Evolutionary conservation across 2,329 filamentous ascomycete species (phyloP).

Genomic region (Graphilbum sp.): DNA sequence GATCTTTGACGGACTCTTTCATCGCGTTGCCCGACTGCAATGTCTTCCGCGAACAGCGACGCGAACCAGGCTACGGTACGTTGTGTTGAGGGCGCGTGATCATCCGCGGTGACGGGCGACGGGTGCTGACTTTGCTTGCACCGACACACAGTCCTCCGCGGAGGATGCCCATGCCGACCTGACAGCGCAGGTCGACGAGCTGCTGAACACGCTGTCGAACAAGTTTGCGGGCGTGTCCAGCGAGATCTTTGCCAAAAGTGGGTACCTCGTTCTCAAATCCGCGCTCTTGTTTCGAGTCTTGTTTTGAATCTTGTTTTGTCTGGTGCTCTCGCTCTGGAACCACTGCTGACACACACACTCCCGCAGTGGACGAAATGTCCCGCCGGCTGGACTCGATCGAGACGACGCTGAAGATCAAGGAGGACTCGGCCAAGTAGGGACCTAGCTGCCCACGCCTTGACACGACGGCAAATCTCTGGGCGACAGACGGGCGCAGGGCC

Average conservation of each 20-base stretch:
- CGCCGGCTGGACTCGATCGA: slow-evolving; percentile 72
- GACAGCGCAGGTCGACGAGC: slow-evolving; percentile 66
- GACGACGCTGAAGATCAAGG: slow-evolving; percentile 45
- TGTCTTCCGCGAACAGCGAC: background rate
- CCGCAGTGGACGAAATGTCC: slow-evolving; percentile 97
- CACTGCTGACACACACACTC: too few relatives aligned
- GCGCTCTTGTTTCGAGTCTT: too few relatives aligned
- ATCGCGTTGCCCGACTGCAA: too few relatives aligned
- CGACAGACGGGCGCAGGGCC: too few relatives aligned
- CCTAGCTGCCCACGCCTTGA: background rate
- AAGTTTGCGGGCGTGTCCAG: slow-evolving; percentile 76
- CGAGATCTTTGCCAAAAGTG: slow-evolving; percentile 81
- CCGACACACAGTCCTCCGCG: background rate
- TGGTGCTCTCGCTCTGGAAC: too few relatives aligned
- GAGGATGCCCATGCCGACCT: slow-evolving; percentile 46
- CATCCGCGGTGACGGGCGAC: too few relatives aligned
- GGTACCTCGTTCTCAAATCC: slow-evolving; percentile 20
- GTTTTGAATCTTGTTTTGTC: too few relatives aligned
- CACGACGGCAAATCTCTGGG: too few relatives aligned
- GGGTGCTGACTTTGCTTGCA: too few relatives aligned
- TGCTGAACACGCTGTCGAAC: slow-evolving; percentile 66
- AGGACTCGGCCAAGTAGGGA: slow-evolving; percentile 12
- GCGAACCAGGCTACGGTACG: background rate
- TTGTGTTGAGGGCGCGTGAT: too few relatives aligned
- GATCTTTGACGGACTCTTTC: too few relatives aligned